phyloP scores from a whole-genome alignment of 2,329 filamentous ascomycete genomes.

The Xylariaceae sp. region DNA sequence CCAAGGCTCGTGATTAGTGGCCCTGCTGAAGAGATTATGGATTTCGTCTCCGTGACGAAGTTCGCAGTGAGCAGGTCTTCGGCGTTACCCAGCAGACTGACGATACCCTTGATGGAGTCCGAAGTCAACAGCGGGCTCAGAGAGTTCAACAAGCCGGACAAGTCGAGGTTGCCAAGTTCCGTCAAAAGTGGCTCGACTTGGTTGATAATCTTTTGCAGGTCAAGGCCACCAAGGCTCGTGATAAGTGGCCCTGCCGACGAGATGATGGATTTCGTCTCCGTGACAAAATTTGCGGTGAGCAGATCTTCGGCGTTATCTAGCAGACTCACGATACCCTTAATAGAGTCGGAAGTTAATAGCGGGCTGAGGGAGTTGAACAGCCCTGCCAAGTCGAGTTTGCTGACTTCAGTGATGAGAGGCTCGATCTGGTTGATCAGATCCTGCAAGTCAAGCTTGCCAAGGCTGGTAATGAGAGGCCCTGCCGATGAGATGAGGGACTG shows the following conservation, averaged over 20 bases:
- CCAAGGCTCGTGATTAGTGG: constrained; percentile 8
- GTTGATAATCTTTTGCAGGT: constrained; percentile 25
- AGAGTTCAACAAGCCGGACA: constrained; percentile 24
- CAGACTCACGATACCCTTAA: constrained; percentile 25
- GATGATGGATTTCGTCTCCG: constrained; percentile 22
- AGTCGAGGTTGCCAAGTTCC: constrained; percentile 27
- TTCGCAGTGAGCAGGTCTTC: constrained; percentile 18
- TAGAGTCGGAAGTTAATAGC: constrained; percentile 24
- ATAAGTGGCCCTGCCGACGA: constrained; percentile 18
- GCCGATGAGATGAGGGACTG: constrained; percentile 7
- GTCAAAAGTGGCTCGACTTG: constrained; percentile 24
- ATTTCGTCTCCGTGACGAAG: constrained; percentile 9
- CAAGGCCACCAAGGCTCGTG: constrained; percentile 22
- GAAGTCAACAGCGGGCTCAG: constrained; percentile 28
- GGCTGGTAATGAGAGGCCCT: constrained; percentile 7
- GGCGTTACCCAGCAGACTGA: constrained; percentile 22
- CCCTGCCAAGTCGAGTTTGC: constrained; percentile 22
- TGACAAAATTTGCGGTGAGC: constrained; percentile 21
- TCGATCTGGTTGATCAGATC: constrained; percentile 22
- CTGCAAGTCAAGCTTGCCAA: constrained; percentile 18
- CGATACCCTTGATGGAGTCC: constrained; percentile 21
- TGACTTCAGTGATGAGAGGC: constrained; percentile 23
- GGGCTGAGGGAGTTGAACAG: constrained; percentile 26
- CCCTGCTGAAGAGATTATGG: constrained; percentile 5
- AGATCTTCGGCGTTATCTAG: constrained; percentile 25